A percentile compares a stretch with the other conserved stretches of the same genome.
These are phyloP conservation scores for Choanephora cucurbitarum DNA, from an alignment of 371 early-diverging fungal genomes.

Conservation along the genomic window DNA sequence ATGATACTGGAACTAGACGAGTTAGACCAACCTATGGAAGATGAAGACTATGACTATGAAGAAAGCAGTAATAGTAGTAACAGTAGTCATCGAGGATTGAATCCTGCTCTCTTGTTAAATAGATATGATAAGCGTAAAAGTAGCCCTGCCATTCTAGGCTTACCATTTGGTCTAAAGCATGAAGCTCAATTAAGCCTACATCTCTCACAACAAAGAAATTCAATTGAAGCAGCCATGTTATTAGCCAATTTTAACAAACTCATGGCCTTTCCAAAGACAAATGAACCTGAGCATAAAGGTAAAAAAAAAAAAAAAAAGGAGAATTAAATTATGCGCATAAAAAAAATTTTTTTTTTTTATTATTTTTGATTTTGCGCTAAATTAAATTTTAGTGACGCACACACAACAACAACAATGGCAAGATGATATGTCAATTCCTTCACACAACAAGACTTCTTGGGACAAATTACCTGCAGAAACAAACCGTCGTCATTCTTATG, in stretches of 20 bases:
- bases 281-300: constrained; percentile 26
- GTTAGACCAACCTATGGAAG: constrained; percentile 1
- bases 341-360: constrained; percentile 15
- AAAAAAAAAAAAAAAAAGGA: constrained; percentile 10
- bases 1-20: neutral
- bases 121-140: constrained; percentile 49
- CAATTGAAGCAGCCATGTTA: constrained; percentile 56
- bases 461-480: constrained; percentile 19
- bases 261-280: constrained; percentile 24
- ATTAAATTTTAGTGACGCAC: constrained; percentile 4
- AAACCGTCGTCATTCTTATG: constrained; percentile 46
- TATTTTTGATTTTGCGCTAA: constrained; percentile 3
- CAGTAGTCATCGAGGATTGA: constrained; percentile 7
- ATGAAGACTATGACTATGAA: constrained; percentile 1
- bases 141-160: constrained; percentile 50
- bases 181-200: constrained; percentile 41
- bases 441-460: constrained; percentile 34
- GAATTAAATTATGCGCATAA: constrained; percentile 42
- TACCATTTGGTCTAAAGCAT: constrained; percentile 38
- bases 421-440: constrained; percentile 46
- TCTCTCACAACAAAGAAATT: constrained; percentile 48
- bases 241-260: constrained; percentile 49
- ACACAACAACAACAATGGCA: constrained; percentile 31
- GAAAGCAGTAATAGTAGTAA: neutral
- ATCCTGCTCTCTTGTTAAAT: constrained; percentile 26